Evolutionary conservation across 2,329 filamentous ascomycete genomes (phyloP), one percentile per base, ranked within the genome.

Genomic region (Paracoccidioides lutzii): DNA sequence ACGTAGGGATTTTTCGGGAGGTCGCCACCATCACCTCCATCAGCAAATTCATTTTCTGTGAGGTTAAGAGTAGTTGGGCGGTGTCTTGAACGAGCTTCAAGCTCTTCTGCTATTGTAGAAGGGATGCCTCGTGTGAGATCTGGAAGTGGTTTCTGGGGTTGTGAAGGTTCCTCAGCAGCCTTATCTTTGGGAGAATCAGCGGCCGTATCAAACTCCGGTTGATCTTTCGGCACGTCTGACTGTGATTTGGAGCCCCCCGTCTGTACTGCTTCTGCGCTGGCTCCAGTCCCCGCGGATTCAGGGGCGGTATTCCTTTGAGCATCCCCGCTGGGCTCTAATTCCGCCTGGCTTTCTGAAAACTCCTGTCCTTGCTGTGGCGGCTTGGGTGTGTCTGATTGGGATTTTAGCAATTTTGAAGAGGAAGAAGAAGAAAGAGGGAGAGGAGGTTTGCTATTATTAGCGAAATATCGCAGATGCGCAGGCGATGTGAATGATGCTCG

Each of bases 51-150:
- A 52, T 79, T 77, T 64, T 81, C 78, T 15, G 77, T 78, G 55
- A 81, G 67, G 60, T 80, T 80, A 55, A 80, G 63, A 14, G 67
- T 67, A 52, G 69, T 63, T 40, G 66, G 59, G 40, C 60, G 56
- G 30, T 64, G 62, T 60, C 69, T 73, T 61, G 59, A 62, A 61
- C 68, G 75, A 66, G 62, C 67, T 55, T 69, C 71, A 54, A 85
- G 80, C 72, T 96, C 91, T 58, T 84, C 84, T 56, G 85, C 87
- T 55, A 96, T 79, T 0, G 90, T 95, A 1, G 90, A 95, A 0
- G 91, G 91, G 59, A 97, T 95, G 60, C 91, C 91, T 66, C 91
- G 85, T n/a, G 89, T 93, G 46, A 97, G 78, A 68, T 97, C 90
- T 54, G 91, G 91, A 10, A 96, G 81, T 54, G 88, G 84, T 64